Conservation (phyloP, 2,329 filamentous ascomycete genomes). For the Neurospora crassa region DNA sequence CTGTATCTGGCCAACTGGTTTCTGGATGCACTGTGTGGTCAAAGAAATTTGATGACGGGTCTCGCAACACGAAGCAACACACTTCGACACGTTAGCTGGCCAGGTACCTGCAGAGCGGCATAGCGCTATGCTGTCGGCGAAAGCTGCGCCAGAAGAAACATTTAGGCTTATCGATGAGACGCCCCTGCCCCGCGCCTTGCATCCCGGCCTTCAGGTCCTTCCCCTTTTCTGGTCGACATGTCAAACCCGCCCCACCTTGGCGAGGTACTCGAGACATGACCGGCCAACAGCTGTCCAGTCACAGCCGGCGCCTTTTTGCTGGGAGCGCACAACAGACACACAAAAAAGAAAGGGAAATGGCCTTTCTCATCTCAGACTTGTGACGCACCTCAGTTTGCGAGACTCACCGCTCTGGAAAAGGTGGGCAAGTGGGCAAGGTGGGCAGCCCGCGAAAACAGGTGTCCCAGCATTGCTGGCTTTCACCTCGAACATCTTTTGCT, state of each 20-base stretch:
- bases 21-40: slow-evolving; percentile 4
- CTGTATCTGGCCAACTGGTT: slow-evolving; percentile 2
- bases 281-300: slow-evolving; percentile 5
- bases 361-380: neutral
- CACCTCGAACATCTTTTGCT: neutral
- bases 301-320: neutral
- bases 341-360: slow-evolving; percentile 1
- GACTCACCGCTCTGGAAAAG: slow-evolving; percentile 3
- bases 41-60: slow-evolving; percentile 4
- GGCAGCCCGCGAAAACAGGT: neutral
- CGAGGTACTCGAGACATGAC: slow-evolving; percentile 6
- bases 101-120: slow-evolving; percentile 2
- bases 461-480: neutral
- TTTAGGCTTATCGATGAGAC: neutral
- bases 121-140: neutral
- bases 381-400: neutral
- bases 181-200: slow-evolving; percentile 4
- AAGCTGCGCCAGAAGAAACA: neutral
- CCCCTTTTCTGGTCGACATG: slow-evolving; percentile 4
- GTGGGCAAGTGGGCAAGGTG: neutral
- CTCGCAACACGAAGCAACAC: neutral
- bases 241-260: slow-evolving; percentile 4
- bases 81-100: slow-evolving; percentile 1
- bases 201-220: neutral
- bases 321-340: neutral